phyloP scores from a whole-genome alignment of 2,329 filamentous ascomycete species.

The Neodidymelliopsis sp. region DNA sequence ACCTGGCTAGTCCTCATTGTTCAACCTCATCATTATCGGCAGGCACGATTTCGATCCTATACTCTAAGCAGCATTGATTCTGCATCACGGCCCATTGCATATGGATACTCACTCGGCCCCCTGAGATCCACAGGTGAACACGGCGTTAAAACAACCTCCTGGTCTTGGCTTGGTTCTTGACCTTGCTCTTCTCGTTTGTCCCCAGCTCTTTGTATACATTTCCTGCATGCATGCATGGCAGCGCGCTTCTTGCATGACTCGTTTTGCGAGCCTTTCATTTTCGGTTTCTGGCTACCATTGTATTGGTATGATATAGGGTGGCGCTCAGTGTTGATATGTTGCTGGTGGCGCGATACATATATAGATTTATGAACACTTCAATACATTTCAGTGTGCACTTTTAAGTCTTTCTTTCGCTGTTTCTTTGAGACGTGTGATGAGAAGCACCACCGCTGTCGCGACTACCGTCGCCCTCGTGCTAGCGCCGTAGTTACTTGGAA shows the following conservation, averaged over 20 bases:
- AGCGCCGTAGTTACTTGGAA: no score
- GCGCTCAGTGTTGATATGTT: slow-evolving; percentile 17
- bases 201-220: slow-evolving; percentile 18
- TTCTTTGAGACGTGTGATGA: background rate
- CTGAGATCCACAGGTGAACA: slow-evolving; percentile 14
- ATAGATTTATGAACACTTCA: slow-evolving; percentile 15
- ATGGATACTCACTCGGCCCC: slow-evolving; percentile 12
- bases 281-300: background rate
- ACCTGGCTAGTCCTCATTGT: slow-evolving; percentile 39
- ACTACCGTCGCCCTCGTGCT: no score
- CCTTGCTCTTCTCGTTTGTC: slow-evolving; percentile 10
- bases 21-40: slow-evolving; percentile 23
- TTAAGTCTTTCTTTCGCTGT: background rate
- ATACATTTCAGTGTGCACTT: background rate
- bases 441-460: no score
- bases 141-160: slow-evolving; percentile 8
- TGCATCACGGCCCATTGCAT: slow-evolving; percentile 23
- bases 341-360: slow-evolving; percentile 14
- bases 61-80: slow-evolving; percentile 12
- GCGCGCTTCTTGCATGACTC: slow-evolving; percentile 36
- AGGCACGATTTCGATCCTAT: slow-evolving; percentile 29
- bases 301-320: slow-evolving; percentile 9
- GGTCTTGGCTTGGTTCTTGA: slow-evolving; percentile 1
- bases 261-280: slow-evolving; percentile 3
- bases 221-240: slow-evolving; percentile 33